Evolutionary conservation across 1,284 basidiomycete genomes (phyloP).

Genomic region (Ustilago vetiveriae): DNA sequence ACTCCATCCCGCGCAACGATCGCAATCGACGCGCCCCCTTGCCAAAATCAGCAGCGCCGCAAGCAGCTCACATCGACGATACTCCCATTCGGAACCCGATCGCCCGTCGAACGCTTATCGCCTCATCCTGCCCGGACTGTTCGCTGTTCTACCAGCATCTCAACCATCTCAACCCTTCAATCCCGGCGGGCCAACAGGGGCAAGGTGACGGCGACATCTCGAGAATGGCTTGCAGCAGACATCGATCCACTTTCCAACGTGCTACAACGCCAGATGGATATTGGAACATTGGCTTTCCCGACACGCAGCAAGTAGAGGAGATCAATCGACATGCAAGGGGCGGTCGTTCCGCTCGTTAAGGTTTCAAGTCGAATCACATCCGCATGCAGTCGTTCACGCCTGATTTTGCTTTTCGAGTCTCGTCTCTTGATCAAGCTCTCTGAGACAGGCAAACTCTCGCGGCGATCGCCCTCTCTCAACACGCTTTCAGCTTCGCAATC

Average conservation of each 20-base stretch:
- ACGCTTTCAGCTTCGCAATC: background rate
- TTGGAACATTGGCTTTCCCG: conserved; percentile 43
- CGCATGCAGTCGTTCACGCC: too few species aligned
- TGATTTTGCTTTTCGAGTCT: too few species aligned
- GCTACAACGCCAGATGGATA: conserved; percentile 30
- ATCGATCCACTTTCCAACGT: conserved; percentile 21
- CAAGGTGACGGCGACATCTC: conserved; percentile 7
- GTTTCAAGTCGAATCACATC: too few species aligned
- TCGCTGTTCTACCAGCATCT: conserved; percentile 34
- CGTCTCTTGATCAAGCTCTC: too few species aligned
- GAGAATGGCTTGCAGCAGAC: conserved; percentile 24
- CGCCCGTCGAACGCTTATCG: conserved; percentile 19
- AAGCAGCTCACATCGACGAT: conserved; percentile 11
- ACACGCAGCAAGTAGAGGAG: conserved; percentile 29
- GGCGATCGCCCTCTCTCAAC: too few species aligned
- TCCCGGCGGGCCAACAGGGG: background rate
- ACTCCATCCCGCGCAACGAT: too few species aligned
- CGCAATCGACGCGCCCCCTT: too few species aligned
- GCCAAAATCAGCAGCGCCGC: background rate
- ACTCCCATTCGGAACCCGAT: conserved; percentile 19
- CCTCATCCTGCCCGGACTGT: conserved; percentile 39
- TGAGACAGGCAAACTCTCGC: too few species aligned
- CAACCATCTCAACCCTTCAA: conserved; percentile 1
- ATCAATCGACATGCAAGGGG: conserved; percentile 12
- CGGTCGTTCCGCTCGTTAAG: background rate